phyloP scores from a whole-genome alignment of 306 rosid genomes.

The Vicia villosa region DNA sequence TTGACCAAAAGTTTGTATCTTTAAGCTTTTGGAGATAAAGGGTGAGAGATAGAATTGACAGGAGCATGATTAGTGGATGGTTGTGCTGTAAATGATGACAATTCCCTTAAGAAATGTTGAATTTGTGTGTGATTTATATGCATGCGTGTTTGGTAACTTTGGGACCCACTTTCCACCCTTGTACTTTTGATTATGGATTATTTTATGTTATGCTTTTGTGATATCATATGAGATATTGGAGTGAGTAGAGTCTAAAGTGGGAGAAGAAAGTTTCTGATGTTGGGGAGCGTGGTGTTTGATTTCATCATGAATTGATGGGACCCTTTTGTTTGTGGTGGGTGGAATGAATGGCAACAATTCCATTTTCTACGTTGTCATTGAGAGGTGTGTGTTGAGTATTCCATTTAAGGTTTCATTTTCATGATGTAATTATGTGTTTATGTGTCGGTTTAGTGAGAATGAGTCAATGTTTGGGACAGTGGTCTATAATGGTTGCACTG shows the following conservation, averaged over 20 bases:
- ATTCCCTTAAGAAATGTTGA: slow-evolving; percentile 37
- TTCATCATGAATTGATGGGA: slow-evolving; percentile 55
- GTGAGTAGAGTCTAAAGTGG: slow-evolving; percentile 47
- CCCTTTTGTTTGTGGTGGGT: slow-evolving; percentile 46
- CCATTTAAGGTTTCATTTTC: slow-evolving; percentile 36
- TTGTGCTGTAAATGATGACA: slow-evolving; percentile 66
- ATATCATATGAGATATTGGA: slow-evolving; percentile 43
- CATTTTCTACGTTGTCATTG: slow-evolving; percentile 47
- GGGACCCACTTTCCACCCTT: slow-evolving; percentile 70
- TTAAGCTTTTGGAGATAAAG: slow-evolving; percentile 54
- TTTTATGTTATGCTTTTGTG: slow-evolving; percentile 45
- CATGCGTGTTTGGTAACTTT: slow-evolving; percentile 76
- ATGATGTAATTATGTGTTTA: slow-evolving; percentile 33
- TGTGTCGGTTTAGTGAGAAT: slow-evolving; percentile 49
- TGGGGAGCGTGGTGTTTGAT: slow-evolving; percentile 53
- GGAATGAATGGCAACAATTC: slow-evolving; percentile 41
- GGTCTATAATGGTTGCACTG: no score
- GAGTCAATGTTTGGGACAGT: slow-evolving; percentile 36
- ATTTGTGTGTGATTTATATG: slow-evolving; percentile 56
- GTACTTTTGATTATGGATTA: slow-evolving; percentile 43
- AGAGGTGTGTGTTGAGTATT: slow-evolving; percentile 36
- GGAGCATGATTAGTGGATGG: slow-evolving; percentile 65
- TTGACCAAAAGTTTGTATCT: slow-evolving; percentile 53
- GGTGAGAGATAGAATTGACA: slow-evolving; percentile 58
- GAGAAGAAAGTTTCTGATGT: slow-evolving; percentile 53